Evolutionary conservation across 2,329 filamentous ascomycete species (phyloP), one percentile per base, ranked within the genome.

Genomic region (Lasiodiplodia gonubiensis): DNA sequence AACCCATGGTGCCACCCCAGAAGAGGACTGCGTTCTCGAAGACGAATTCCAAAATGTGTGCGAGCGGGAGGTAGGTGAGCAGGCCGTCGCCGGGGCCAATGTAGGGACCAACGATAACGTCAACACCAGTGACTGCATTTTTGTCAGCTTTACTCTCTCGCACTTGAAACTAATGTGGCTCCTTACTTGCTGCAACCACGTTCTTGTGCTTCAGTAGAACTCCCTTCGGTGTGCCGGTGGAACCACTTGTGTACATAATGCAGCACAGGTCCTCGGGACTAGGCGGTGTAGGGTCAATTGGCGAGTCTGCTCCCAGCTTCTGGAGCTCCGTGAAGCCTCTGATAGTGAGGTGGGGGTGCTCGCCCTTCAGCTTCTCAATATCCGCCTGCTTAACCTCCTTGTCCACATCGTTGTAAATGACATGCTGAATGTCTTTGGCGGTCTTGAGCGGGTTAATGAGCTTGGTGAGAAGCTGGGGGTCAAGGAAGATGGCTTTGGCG

Each of bases 21-120:
- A 90, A 95, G 69, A 99, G 81, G 68, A 91, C 92, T 8, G 94
- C 84, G 78, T 97, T 97, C 81, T 99, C 95, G 71, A 99, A 92
- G 68, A 94, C 91, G 80, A 97, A 95, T 80, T 99, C 95, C 74
- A 99, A 89, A 74, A 98, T 98, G 77, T 99, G 95, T 2, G 95
- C 94, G 64, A 97, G 89, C 1, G 95, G 95, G 16, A 99, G 88
- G 79, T 98, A 99, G 25, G 94, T 93, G 54, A 99, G 86, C 52
- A 98, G 85, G 54, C 87, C 86, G 73, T 99, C 95, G 54, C 86
- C 88, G 68, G 90, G 89, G 69, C 89, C 90, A 60, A 98, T 87
- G 74, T 90, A 90, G 68, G 90, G 88, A 25, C 91, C 92, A 57
- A 98, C 89, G 69, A 92, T 89, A 51, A 86, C 86, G 75, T 90